Conservation (phyloP, 2,329 filamentous ascomycete genomes). For the Alternaria novae-zelandiae region DNA sequence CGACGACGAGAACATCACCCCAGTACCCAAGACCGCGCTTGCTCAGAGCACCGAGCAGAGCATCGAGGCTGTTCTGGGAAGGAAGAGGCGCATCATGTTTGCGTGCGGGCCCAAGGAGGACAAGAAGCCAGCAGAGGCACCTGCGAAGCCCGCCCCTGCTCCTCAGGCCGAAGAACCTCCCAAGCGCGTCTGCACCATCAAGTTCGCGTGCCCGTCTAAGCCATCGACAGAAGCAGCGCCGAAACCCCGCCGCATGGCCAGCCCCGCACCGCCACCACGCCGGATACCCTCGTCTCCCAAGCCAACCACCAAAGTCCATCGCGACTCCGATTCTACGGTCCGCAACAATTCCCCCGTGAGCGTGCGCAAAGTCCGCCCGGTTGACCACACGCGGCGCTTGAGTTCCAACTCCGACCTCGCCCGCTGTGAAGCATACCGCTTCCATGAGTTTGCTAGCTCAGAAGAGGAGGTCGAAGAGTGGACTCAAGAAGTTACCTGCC, state of each 20-base stretch:
- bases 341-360: slow-evolving; percentile 56
- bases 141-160: slow-evolving; percentile 25
- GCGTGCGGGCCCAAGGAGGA: slow-evolving; percentile 70
- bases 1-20: slow-evolving; percentile 42
- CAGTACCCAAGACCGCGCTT: slow-evolving; percentile 29
- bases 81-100: slow-evolving; percentile 92
- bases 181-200: slow-evolving; percentile 69
- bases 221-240: slow-evolving; percentile 49
- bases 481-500: slow-evolving; percentile 74
- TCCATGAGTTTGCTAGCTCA: slow-evolving; percentile 92
- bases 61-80: slow-evolving; percentile 69
- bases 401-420: slow-evolving; percentile 50
- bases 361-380: slow-evolving; percentile 47
- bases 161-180: slow-evolving; percentile 43
- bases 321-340: slow-evolving; percentile 59
- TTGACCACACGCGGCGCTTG: slow-evolving; percentile 43
- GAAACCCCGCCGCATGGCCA: slow-evolving; percentile 51
- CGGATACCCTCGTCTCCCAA: slow-evolving; percentile 40
- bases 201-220: slow-evolving; percentile 74
- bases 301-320: slow-evolving; percentile 45
- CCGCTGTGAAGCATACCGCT: slow-evolving; percentile 65
- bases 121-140: slow-evolving; percentile 44
- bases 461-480: slow-evolving; percentile 89
- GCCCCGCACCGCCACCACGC: slow-evolving; percentile 49
- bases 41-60: slow-evolving; percentile 58